Evolutionary conservation across 306 rosid species (phyloP).

Genomic region (Prunus salicina): DNA sequence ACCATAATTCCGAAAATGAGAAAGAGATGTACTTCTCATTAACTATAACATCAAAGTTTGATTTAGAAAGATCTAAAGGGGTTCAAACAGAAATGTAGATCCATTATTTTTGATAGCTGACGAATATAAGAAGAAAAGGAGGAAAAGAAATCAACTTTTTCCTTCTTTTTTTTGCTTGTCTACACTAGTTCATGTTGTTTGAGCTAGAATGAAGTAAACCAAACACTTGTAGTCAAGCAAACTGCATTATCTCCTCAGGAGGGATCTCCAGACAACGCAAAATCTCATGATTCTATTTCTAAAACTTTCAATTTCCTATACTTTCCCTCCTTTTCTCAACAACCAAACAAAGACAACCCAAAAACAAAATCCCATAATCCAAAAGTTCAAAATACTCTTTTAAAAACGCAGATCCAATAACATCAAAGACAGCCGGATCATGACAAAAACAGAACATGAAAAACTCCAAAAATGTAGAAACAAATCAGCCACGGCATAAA

Average conservation of each 20-base stretch:
- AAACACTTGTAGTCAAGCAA: neutral
- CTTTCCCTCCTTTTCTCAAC: neutral
- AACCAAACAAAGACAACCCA: slow-evolving; percentile 17
- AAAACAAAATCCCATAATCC: neutral
- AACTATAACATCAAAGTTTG: neutral
- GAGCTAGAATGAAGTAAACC: neutral
- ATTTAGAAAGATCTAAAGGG: neutral
- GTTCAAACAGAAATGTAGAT: neutral
- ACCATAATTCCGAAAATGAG: neutral
- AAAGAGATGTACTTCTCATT: neutral
- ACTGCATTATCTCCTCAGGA: neutral
- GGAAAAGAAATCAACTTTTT: neutral
- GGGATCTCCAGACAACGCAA: neutral
- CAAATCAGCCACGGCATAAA: slow-evolving; percentile 13
- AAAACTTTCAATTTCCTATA: neutral
- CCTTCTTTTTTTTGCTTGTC: neutral
- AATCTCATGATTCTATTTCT: neutral
- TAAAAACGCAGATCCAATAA: slow-evolving; percentile 3
- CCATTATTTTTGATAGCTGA: neutral
- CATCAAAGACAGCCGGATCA: slow-evolving; percentile 29
- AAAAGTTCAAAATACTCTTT: neutral
- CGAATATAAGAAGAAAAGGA: neutral
- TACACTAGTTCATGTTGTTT: neutral
- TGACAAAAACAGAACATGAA: slow-evolving; percentile 21
- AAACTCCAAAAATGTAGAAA: slow-evolving; percentile 21